These are phyloP conservation scores for Dactylellina cionopaga DNA, from an alignment of 2,329 filamentous ascomycete genomes.

Conservation along the genomic window DNA sequence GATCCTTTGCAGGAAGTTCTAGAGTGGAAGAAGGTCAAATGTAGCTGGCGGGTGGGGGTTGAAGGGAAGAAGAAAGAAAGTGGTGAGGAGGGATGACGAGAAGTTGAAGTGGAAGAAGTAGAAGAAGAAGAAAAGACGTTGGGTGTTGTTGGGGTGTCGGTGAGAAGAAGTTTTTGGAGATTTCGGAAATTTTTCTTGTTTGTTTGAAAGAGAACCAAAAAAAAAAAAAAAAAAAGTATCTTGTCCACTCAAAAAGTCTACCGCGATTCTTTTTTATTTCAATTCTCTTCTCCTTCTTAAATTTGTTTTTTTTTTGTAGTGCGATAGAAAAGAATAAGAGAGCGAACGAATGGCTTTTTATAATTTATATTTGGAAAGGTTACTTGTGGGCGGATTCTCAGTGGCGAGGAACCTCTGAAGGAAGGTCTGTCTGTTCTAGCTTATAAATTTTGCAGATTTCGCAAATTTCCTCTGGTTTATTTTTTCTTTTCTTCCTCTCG, in stretches of 20 bases:
- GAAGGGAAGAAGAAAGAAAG: constrained; percentile 30
- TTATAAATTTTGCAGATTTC: constrained; percentile 28
- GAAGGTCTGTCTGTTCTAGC: constrained; percentile 35
- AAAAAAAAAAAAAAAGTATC: constrained; percentile 1
- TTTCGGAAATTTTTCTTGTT: constrained; percentile 59
- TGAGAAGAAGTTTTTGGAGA: constrained; percentile 50
- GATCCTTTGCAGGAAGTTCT: background rate
- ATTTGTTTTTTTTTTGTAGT: too few species aligned
- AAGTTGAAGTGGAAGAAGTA: constrained; percentile 6
- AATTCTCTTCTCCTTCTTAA: background rate
- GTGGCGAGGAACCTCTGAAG: constrained; percentile 39
- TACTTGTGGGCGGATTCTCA: background rate
- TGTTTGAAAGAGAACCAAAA: constrained; percentile 53
- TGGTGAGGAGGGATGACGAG: constrained; percentile 12
- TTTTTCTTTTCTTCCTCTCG: constrained; percentile 3
- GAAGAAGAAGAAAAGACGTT: constrained; percentile 24
- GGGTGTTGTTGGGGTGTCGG: constrained; percentile 45
- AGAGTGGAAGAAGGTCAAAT: background rate
- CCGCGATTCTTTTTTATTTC: background rate
- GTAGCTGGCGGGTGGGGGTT: constrained; percentile 19
- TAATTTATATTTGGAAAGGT: too few species aligned
- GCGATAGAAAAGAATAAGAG: too few species aligned
- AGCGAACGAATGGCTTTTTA: too few species aligned
- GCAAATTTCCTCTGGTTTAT: background rate
- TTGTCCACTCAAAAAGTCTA: constrained; percentile 3